Base-by-base conservation (phyloP, 192 early-diverging fungal species). In the Piromyces sp. region DNA sequence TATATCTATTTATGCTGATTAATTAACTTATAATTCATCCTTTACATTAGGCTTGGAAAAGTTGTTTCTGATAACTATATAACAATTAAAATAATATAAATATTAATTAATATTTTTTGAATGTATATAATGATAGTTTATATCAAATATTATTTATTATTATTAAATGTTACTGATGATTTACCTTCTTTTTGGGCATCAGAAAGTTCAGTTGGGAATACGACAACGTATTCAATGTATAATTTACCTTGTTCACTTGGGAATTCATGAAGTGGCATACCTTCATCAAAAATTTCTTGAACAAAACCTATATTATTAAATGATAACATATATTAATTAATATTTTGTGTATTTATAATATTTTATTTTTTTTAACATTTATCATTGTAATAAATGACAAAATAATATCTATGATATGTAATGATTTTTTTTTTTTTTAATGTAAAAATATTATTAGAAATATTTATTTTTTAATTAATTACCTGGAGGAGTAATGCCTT, bases 161-260 rank as follows among this genome's bases (percentile, higher is more conserved):
- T n/a, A n/a, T n/a, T 36, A 7, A 36, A 7, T 36, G 33, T 36
- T 36, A 7, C 12, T 38, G 1, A 38, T 14, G n/a, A 84, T 79
- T 83, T 88, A 88, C 90, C 81, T 82, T 84, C 79, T 38, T 84
- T 80, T 15, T 83, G 80, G 29, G 85, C 80, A 30, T 82, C 36
- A 29, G 91, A 88, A 22, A 94, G 83, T 36, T 85, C 83, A 0
- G 85, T 86, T 36, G 98, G 97, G 82, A 98, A 93, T 15, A 90
- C 87, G 28, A 98, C 93, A 68, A 87, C 89, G 87, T 97, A 99
- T 80, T 97, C 93, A 31, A 98, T 92, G 86, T 89, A 97, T 68
- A 99, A 83, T 81, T 95, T 90, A 29, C 95, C 95, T 30, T 89
- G 84, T 79, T 94, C 88, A 19, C 87, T 85, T 13, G 88, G 83